Percentiles rank a stretch among this genome's conserved stretches.
phyloP scores from a whole-genome alignment of 2,329 filamentous ascomycete genomes.

The Aschersonia sp. region DNA sequence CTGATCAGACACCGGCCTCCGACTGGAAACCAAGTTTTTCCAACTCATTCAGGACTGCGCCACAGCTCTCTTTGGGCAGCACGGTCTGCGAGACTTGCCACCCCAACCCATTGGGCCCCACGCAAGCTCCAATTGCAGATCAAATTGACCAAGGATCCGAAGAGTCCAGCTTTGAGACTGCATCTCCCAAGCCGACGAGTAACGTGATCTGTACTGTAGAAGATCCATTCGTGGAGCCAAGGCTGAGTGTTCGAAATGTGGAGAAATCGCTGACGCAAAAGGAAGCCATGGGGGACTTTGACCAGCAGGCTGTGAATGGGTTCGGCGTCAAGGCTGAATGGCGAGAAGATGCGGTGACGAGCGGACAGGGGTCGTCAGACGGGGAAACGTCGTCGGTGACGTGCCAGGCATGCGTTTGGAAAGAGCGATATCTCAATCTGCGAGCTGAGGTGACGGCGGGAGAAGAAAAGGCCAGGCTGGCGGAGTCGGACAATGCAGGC shows the following conservation, averaged over 20 bases:
- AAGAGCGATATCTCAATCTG: conserved; percentile 24
- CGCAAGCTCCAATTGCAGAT: no score
- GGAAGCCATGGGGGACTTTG: conserved; percentile 8
- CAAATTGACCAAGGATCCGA: neutral
- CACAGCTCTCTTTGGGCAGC: no score
- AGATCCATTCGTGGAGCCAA: conserved; percentile 5
- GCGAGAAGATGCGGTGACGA: neutral
- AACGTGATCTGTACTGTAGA: conserved; percentile 1
- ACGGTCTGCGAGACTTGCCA: no score
- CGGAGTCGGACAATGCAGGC: conserved; percentile 4
- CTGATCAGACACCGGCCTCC: no score
- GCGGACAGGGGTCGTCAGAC: neutral
- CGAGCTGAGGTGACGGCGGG: conserved; percentile 25
- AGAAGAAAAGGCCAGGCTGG: conserved; percentile 21
- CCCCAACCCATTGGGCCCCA: no score
- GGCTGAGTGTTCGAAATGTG: conserved; percentile 13
- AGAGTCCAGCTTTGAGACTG: conserved; percentile 1
- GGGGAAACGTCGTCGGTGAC: conserved; percentile 1
- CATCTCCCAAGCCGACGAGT: neutral
- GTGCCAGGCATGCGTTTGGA: conserved; percentile 26
- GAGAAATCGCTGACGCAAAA: conserved; percentile 13
- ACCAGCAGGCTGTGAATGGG: conserved; percentile 2
- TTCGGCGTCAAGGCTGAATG: neutral
- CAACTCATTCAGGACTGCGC: no score
- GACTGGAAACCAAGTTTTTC: no score